Evolutionary conservation across 306 rosid species (phyloP).

Genomic region (Trifolium fragiferum): DNA sequence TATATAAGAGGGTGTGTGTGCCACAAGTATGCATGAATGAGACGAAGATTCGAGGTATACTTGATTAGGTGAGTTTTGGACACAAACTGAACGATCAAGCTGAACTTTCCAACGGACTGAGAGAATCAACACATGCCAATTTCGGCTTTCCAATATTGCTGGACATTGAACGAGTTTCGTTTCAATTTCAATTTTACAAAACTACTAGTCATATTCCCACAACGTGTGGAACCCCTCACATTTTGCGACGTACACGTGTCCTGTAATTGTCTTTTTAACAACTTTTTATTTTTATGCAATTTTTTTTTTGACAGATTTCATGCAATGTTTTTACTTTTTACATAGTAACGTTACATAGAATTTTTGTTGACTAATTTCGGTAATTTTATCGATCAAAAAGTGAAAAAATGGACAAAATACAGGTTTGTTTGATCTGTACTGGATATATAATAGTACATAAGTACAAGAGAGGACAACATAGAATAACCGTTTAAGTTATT

Average conservation of each 20-base stretch:
- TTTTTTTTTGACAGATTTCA: too few species aligned
- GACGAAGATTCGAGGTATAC: constrained; percentile 45
- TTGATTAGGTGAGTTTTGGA: constrained; percentile 36
- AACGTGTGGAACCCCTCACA: constrained; percentile 32
- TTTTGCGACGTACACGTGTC: constrained; percentile 40
- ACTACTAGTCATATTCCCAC: background rate
- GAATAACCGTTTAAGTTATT: too few species aligned
- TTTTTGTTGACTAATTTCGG: too few species aligned
- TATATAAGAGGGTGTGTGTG: background rate
- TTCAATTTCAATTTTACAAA: background rate
- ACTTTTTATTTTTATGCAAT: background rate
- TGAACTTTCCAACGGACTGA: constrained; percentile 37
- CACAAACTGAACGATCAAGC: constrained; percentile 20
- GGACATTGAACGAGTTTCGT: background rate
- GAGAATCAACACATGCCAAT: constrained; percentile 19
- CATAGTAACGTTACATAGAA: too few species aligned
- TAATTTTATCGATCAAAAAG: too few species aligned
- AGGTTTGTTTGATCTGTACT: too few species aligned
- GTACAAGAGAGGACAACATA: too few species aligned
- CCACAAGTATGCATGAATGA: background rate
- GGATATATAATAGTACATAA: too few species aligned
- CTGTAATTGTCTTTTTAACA: background rate
- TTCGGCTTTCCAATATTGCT: constrained; percentile 8
- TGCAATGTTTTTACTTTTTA: too few species aligned
- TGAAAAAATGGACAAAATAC: too few species aligned